Evolutionary conservation across 2,329 filamentous ascomycete species (phyloP).

Genomic region (Fusarium redolens): DNA sequence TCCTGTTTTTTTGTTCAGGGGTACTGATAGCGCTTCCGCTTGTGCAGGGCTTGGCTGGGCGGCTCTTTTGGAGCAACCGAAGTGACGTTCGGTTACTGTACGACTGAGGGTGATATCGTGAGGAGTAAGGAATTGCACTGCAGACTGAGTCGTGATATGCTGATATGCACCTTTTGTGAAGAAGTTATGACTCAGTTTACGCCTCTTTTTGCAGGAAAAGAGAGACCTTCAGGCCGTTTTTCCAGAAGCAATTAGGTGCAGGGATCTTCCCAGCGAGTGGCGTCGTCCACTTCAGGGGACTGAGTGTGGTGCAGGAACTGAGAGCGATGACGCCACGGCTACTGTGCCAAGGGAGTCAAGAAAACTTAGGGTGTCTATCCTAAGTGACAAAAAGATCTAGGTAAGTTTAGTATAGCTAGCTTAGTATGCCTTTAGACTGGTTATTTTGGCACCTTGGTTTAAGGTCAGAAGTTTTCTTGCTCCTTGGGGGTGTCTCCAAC

Average conservation of each 20-base stretch:
- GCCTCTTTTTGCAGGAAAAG: neutral
- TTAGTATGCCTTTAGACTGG: too few species aligned
- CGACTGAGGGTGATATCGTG: neutral
- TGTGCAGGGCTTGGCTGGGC: slow-evolving; percentile 17
- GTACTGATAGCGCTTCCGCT: slow-evolving; percentile 19
- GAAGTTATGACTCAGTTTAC: neutral
- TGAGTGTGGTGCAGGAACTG: slow-evolving; percentile 20
- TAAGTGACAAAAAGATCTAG: too few species aligned
- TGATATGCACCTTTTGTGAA: neutral
- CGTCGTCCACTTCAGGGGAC: slow-evolving; percentile 5
- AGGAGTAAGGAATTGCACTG: too few species aligned
- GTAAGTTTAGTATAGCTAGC: too few species aligned
- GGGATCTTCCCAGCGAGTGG: slow-evolving; percentile 1
- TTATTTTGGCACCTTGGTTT: too few species aligned
- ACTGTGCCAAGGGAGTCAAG: neutral
- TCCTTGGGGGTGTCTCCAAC: neutral
- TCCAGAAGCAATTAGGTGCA: slow-evolving; percentile 18
- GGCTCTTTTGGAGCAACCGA: slow-evolving; percentile 23
- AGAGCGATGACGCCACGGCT: slow-evolving; percentile 16
- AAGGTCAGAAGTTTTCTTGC: too few species aligned
- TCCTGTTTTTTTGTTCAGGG: slow-evolving; percentile 19
- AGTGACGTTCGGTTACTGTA: neutral
- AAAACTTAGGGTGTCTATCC: too few species aligned
- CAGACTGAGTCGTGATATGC: neutral
- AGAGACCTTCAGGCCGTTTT: neutral